Base-by-base conservation (phyloP, 108 stramenopile species). In the Nitzschia inconspicua region DNA sequence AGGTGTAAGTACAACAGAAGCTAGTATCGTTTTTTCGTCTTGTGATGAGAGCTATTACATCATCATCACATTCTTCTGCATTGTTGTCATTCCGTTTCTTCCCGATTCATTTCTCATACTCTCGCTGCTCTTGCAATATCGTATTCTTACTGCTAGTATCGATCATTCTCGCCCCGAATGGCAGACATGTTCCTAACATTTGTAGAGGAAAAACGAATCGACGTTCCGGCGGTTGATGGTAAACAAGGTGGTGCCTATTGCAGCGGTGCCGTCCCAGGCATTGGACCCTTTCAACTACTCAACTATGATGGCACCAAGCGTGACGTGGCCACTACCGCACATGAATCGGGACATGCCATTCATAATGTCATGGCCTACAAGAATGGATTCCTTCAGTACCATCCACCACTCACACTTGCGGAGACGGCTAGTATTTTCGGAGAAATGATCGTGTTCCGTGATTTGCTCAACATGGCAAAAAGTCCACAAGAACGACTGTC, bases 171-270 rank as follows among this genome's bases (percentile, higher is more conserved):
- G 44, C 75, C 75, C 0, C 43, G 26, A 18, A 63, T 76, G 69
- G 37, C 61, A 9, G 75, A 76, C 20, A 44, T 76, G 58, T 76
- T 76, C 55, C 46, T 71, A 49, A 44, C 20, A 0, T 66, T 76
- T 63, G 75, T 76, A 11, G 44, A 76, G 10, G 75, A 76, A 47
- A 70, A 76, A 24, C 56, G 75, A 1, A 76, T 76, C 30, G 69
- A 76, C 35, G 75, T 71, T 1, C 75, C 75, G 11, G 75, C 69
- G n/a, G 48, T 58, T 4, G 63, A 76, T 66, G 62, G 63, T 20
- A 76, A 76, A 57, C 70, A 66, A 34, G 75, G 75, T 39, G 75
- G 75, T 32, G 75, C 75, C 27, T 76, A 76, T 47, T 76, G 75
- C 60, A 59, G 57, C 23, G 75, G 66, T 36, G 75, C 66, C 1